Conservation (phyloP, 2,329 filamentous ascomycete genomes). For the Colletotrichum phormii region DNA sequence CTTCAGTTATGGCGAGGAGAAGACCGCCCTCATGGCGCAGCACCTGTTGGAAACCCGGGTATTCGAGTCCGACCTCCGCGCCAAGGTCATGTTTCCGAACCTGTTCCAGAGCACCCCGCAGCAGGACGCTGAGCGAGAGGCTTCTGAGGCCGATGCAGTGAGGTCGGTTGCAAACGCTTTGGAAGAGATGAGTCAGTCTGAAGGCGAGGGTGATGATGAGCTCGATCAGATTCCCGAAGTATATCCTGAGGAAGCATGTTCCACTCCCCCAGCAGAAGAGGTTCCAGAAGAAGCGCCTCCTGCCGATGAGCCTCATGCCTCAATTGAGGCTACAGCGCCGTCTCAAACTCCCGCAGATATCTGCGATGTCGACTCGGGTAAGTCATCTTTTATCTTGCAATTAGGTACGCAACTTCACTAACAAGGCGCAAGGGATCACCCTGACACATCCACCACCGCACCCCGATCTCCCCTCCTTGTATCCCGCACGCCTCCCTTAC, state of each 20-base stretch:
- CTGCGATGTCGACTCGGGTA: not conserved
- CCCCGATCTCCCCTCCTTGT: conserved; percentile 41
- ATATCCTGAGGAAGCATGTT: not conserved
- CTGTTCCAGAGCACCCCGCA: conserved; percentile 43
- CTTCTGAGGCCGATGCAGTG: conserved; percentile 44
- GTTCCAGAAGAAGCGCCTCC: not conserved
- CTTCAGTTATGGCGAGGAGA: conserved; percentile 35
- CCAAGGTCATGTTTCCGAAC: conserved; percentile 48
- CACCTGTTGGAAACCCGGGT: conserved; percentile 41
- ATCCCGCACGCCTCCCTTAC: conserved; percentile 49
- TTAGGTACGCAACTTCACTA: not conserved
- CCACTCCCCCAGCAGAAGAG: not conserved
- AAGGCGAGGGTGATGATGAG: not conserved
- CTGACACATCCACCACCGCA: not conserved
- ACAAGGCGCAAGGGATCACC: not conserved
- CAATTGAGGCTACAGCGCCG: not conserved
- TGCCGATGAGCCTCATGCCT: not conserved
- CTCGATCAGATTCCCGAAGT: not conserved
- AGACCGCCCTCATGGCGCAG: conserved; percentile 39
- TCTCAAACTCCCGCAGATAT: not conserved
- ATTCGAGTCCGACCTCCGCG: conserved; percentile 47
- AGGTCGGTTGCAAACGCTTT: conserved; percentile 43
- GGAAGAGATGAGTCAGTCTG: conserved; percentile 38
- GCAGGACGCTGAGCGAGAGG: conserved; percentile 43
- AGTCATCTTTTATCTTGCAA: not conserved